A percentile compares a stretch with the other conserved stretches of the same genome.
Conservation (phyloP, 768 basidiomycete genomes). For the Agaricus subrufescens region DNA sequence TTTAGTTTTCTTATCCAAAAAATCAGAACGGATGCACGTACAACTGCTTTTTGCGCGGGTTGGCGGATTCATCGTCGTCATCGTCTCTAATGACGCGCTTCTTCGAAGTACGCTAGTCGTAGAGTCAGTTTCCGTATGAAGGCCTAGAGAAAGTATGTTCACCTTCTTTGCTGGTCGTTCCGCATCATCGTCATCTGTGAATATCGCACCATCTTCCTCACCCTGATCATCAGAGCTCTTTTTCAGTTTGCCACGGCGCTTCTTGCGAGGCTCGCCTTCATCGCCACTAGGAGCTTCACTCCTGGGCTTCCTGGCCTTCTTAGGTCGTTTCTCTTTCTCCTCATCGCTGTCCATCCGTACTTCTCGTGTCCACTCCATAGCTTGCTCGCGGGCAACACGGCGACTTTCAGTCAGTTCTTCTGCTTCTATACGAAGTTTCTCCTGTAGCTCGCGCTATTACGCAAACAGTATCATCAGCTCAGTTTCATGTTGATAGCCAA, state of each 20-base stretch:
- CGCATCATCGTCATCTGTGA: constrained; percentile 67
- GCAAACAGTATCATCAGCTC: constrained; percentile 1
- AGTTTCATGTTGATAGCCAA: not conserved
- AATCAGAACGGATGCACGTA: constrained; percentile 29
- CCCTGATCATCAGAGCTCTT: constrained; percentile 52
- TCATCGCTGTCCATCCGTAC: constrained; percentile 72
- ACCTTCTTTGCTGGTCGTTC: constrained; percentile 73
- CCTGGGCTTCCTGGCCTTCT: constrained; percentile 51
- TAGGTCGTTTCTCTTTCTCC: constrained; percentile 64
- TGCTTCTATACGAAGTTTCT: constrained; percentile 62
- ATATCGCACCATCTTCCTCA: constrained; percentile 60
- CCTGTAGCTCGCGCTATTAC: constrained; percentile 53
- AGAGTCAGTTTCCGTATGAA: constrained; percentile 14
- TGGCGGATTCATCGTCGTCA: constrained; percentile 62
- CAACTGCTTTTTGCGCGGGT: constrained; percentile 77
- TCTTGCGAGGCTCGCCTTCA: constrained; percentile 69
- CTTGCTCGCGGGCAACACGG: constrained; percentile 69
- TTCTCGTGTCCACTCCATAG: constrained; percentile 71
- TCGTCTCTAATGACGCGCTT: constrained; percentile 78
- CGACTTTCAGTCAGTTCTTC: constrained; percentile 81
- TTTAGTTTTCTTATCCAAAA: constrained; percentile 8
- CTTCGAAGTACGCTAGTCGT: constrained; percentile 45
- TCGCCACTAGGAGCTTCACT: constrained; percentile 50
- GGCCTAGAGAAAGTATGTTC: constrained; percentile 10
- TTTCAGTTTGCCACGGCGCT: constrained; percentile 63